Evolutionary conservation across 495 filamentous ascomycete species (phyloP).

Genomic region (Tuber melanosporum): DNA sequence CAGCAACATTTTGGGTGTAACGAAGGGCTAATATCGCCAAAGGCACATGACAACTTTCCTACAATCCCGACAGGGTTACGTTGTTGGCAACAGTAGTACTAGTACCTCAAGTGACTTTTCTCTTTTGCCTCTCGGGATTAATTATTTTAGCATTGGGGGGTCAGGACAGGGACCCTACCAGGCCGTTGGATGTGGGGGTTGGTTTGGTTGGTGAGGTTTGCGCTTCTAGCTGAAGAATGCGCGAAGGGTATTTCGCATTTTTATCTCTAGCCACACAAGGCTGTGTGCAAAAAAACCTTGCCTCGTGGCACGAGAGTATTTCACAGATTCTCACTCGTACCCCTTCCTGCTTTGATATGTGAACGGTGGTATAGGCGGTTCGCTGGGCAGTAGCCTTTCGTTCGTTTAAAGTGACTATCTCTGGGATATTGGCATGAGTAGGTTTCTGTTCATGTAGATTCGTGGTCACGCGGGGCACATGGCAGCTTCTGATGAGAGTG

Average conservation of each 20-base stretch:
- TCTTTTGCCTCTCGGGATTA: neutral
- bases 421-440: neutral
- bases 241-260: neutral
- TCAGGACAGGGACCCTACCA: neutral
- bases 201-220: neutral
- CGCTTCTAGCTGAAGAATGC: neutral
- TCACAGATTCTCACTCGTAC: constrained; percentile 4
- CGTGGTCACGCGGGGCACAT: neutral
- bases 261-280: constrained; percentile 2
- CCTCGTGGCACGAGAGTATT: neutral
- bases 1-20: neutral
- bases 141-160: neutral
- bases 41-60: neutral
- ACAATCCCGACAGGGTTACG: neutral
- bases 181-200: neutral
- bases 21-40: neutral
- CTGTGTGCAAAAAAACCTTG: neutral
- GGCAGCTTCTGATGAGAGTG: neutral
- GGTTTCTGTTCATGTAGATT: neutral
- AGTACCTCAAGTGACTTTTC: neutral
- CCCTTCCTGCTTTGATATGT: neutral
- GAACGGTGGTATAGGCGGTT: neutral
- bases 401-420: neutral
- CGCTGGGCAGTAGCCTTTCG: neutral
- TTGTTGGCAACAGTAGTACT: neutral